Evolutionary conservation across 2,329 filamentous ascomycete genomes (phyloP).

Genomic region (Pleurostoma richardsiae): DNA sequence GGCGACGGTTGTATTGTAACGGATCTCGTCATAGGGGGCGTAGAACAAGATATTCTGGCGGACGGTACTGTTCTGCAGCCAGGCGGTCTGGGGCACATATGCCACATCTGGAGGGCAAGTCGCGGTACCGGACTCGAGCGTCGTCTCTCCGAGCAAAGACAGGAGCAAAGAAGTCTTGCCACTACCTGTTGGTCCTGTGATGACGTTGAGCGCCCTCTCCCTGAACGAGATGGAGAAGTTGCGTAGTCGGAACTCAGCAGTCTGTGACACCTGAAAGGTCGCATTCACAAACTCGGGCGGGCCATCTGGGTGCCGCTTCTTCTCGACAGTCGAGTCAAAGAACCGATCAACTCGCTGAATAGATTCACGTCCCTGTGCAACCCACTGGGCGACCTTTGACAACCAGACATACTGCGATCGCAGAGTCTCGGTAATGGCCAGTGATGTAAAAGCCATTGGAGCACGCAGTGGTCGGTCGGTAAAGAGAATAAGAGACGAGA

Average conservation of each 20-base stretch:
- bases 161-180: slow-evolving; percentile 24
- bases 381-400: slow-evolving; percentile 13
- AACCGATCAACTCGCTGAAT: slow-evolving; percentile 23
- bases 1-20: slow-evolving; percentile 11
- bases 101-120: slow-evolving; percentile 23
- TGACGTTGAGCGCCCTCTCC: slow-evolving; percentile 20
- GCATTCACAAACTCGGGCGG: slow-evolving; percentile 19
- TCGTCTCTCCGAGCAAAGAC: slow-evolving; percentile 20
- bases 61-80: slow-evolving; percentile 26
- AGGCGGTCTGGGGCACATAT: slow-evolving; percentile 22
- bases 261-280: slow-evolving; percentile 17
- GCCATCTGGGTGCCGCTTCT: slow-evolving; percentile 19
- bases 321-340: slow-evolving; percentile 15
- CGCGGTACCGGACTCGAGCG: slow-evolving; percentile 13
- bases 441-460: slow-evolving; percentile 12
- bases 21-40: slow-evolving; percentile 18
- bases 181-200: slow-evolving; percentile 23
- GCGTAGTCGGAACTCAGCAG: slow-evolving; percentile 18
- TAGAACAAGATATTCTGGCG: slow-evolving; percentile 24
- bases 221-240: slow-evolving; percentile 13
- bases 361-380: slow-evolving; percentile 21
- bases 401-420: slow-evolving; percentile 13
- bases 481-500: slow-evolving; percentile 4
- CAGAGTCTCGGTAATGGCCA: slow-evolving; percentile 15
- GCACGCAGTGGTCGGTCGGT: slow-evolving; percentile 5